A percentile compares a stretch with the other conserved stretches of the same genome.
phyloP scores from a whole-genome alignment of 257 asterid genomes.

The Ilex asprella region DNA sequence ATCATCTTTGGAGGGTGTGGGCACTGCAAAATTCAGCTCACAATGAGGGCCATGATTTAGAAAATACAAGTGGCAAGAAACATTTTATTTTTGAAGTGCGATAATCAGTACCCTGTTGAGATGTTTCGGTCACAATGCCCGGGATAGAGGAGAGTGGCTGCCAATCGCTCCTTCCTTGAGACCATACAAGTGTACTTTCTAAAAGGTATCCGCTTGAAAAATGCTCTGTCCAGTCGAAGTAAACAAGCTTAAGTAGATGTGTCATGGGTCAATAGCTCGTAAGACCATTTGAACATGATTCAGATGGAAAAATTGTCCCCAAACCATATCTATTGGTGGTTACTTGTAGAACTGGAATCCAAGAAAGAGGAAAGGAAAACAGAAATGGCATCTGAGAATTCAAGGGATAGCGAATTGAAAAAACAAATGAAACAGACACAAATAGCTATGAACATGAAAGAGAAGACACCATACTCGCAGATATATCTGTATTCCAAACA shows the following conservation, averaged over 20 bases:
- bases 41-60: slow-evolving; percentile 6
- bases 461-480: too few species aligned
- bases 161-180: slow-evolving; percentile 82
- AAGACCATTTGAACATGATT: slow-evolving; percentile 30
- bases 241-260: slow-evolving; percentile 38
- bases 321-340: slow-evolving; percentile 22
- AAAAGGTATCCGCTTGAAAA: slow-evolving; percentile 67
- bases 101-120: slow-evolving; percentile 24
- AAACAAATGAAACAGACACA: not conserved
- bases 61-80: slow-evolving; percentile 4
- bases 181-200: slow-evolving; percentile 70
- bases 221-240: slow-evolving; percentile 64
- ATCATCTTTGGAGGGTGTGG: slow-evolving; percentile 45
- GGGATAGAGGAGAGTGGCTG: slow-evolving; percentile 58
- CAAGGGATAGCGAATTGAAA: not conserved
- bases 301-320: slow-evolving; percentile 24
- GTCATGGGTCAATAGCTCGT: slow-evolving; percentile 19
- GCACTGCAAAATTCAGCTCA: slow-evolving; percentile 25
- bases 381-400: slow-evolving; percentile 16
- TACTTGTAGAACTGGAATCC: slow-evolving; percentile 19
- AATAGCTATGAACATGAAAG: not conserved
- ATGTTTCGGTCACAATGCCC: slow-evolving; percentile 32
- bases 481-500: too few species aligned
- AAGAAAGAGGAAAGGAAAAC: slow-evolving; percentile 10
- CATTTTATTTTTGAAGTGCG: slow-evolving; percentile 30